These are phyloP conservation scores for Pisolithus orientalis DNA, from an alignment of 768 basidiomycete species.

Conservation along the genomic window DNA sequence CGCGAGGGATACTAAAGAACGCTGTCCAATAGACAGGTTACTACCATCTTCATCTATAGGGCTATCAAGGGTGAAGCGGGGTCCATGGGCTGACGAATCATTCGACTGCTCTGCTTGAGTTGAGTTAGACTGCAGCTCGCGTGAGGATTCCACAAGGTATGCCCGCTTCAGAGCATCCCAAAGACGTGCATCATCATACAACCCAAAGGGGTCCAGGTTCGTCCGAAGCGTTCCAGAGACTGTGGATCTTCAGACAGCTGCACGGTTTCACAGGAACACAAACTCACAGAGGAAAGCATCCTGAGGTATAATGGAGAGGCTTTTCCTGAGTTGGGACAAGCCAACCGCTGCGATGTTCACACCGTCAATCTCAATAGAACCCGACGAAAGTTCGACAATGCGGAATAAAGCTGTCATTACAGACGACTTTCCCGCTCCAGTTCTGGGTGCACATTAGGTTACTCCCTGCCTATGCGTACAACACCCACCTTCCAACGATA, in stretches of 20 bases:
- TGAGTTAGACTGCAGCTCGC: constrained; percentile 7
- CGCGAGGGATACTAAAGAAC: constrained; percentile 82
- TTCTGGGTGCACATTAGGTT: constrained; percentile 31
- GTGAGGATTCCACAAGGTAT: constrained; percentile 61
- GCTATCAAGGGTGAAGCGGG: constrained; percentile 77
- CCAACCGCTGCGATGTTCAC: constrained; percentile 82
- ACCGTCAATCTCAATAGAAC: constrained; percentile 73
- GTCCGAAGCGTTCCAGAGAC: constrained; percentile 78
- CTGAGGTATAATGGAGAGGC: constrained; percentile 78
- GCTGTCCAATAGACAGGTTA: constrained; percentile 66
- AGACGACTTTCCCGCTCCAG: constrained; percentile 85
- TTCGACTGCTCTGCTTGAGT: constrained; percentile 31
- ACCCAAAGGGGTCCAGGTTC: constrained; percentile 86
- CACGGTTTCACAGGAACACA: constrained; percentile 3
- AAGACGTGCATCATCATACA: constrained; percentile 71
- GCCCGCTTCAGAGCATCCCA: constrained; percentile 88
- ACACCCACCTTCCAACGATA: constrained; percentile 61
- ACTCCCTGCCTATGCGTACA: background rate
- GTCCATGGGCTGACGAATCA: constrained; percentile 33
- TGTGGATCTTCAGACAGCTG: constrained; percentile 4
- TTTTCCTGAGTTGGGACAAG: constrained; percentile 60
- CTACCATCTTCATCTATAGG: constrained; percentile 81
- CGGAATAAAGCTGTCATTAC: constrained; percentile 87
- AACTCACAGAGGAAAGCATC: constrained; percentile 47
- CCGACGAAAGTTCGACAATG: constrained; percentile 72